These are phyloP conservation scores for Aspergillus pseudotamarii DNA, from an alignment of 2,329 filamentous ascomycete genomes.

Conservation along the genomic window DNA sequence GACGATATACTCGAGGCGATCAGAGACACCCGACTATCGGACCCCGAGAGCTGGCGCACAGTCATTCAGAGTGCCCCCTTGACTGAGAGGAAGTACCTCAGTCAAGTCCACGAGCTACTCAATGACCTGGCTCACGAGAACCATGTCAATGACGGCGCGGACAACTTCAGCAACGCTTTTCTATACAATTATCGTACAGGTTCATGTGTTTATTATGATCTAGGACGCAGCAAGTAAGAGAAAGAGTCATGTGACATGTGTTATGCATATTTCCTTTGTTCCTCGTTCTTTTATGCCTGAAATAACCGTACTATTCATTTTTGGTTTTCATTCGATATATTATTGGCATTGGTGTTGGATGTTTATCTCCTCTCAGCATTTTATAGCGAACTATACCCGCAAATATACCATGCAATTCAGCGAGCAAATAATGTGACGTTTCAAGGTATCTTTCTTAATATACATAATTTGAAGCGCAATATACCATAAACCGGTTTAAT, in stretches of 20 bases:
- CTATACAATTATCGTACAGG: conserved; percentile 90
- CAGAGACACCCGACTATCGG: conserved; percentile 71
- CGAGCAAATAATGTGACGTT: conserved; percentile 12
- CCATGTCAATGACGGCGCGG: conserved; percentile 50
- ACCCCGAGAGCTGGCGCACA: conserved; percentile 80
- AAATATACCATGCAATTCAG: conserved; percentile 16
- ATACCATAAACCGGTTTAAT: conserved; percentile 37
- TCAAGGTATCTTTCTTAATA: conserved; percentile 39
- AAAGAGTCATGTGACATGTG: conserved; percentile 18
- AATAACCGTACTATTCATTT: conserved; percentile 18
- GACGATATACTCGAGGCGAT: conserved; percentile 81
- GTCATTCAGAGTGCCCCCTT: conserved; percentile 77
- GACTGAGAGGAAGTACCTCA: conserved; percentile 77
- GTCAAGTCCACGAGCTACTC: conserved; percentile 79
- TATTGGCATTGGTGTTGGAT: conserved; percentile 5
- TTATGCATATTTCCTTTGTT: conserved; percentile 16
- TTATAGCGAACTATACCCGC: conserved; percentile 27
- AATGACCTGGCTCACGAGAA: conserved; percentile 60
- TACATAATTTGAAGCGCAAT: conserved; percentile 26
- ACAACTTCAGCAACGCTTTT: conserved; percentile 70
- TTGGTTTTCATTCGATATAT: conserved; percentile 9
- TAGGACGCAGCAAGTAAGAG: conserved; percentile 47
- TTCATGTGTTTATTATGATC: conserved; percentile 82
- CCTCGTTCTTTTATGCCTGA: conserved; percentile 13
- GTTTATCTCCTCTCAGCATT: conserved; percentile 16